These are phyloP conservation scores for Sporobolomyces roseus DNA, from an alignment of 768 basidiomycete species.

Conservation along the genomic window DNA sequence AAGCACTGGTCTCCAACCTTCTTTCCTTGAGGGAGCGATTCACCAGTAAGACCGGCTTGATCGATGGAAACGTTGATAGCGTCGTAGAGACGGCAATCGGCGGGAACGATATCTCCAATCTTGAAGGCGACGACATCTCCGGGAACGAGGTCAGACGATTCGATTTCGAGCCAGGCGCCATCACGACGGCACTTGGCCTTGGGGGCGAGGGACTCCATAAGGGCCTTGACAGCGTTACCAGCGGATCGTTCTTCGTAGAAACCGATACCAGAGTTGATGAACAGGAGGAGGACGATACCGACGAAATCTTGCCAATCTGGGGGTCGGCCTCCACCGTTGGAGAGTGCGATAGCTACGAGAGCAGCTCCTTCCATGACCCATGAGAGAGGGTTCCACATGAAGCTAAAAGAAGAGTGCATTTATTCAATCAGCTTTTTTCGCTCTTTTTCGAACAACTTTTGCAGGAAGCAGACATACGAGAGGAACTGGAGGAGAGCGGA, in stretches of 20 bases:
- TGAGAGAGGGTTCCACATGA: constrained; percentile 99
- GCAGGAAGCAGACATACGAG: constrained; percentile 36
- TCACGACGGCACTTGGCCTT: constrained; percentile 91
- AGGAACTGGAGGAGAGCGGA: constrained; percentile 70
- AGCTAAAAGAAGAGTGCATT: too few relatives aligned
- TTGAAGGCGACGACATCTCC: constrained; percentile 98
- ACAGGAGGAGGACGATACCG: constrained; percentile 84
- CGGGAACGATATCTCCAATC: constrained; percentile 97
- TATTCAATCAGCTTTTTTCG: too few relatives aligned
- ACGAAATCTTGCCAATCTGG: constrained; percentile 98
- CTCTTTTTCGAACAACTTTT: constrained; percentile 51
- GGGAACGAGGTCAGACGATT: constrained; percentile 82
- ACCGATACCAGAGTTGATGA: constrained; percentile 91
- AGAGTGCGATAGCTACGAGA: constrained; percentile 87
- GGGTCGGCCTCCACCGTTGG: constrained; percentile 77
- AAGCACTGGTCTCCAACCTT: constrained; percentile 94
- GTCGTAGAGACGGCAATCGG: constrained; percentile 94
- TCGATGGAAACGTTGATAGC: constrained; percentile 97
- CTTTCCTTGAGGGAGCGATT: constrained; percentile 89
- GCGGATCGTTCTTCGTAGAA: constrained; percentile 97
- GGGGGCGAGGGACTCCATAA: constrained; percentile 98
- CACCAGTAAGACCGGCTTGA: constrained; percentile 95
- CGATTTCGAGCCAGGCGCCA: constrained; percentile 81
- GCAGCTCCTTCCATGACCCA: constrained; percentile 98
- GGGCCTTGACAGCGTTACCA: constrained; percentile 97